Evolutionary conservation across 2,329 filamentous ascomycete genomes (phyloP), one percentile per base, ranked within the genome.

Genomic region (Exophiala phaeomuriformis): DNA sequence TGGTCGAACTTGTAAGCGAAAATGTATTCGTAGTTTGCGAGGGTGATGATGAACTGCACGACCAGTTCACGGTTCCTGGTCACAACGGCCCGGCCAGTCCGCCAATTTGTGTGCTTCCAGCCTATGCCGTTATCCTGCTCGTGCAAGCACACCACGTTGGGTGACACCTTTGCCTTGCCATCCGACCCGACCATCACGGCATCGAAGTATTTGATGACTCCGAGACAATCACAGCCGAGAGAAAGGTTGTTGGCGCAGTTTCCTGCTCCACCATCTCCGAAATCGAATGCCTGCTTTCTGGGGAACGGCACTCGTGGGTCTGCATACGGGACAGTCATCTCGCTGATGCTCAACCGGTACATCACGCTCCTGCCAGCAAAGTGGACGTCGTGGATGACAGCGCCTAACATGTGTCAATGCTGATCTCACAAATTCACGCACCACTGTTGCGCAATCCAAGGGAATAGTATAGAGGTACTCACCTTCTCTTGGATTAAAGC

Each of bases 1-100:
- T 86, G 83, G 65, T 85, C 83, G 71, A 87, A 85, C 44, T 82
- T 78, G 68, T 83, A 87, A 1, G 82, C 82, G 32, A 86, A 75
- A 59, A 87, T 85, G 63, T 86, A 86, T 64, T 86, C 83, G 67
- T 86, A 86, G 68, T 86, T 86, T 4, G 81, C 75, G 3, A 86
- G 80, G 0, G 82, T 86, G 68, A 85, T 84, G 65, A 86, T 86
- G 61, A 78, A 80, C 64, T 86, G 83, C 2, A 86, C 64, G 0
- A 86, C 82, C 2, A 86, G 69, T 64, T 86, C 81, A 29, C 83
- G 75, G 56, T 78, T 81, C n/a, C 84, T 77, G 12, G 78, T 77
- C 4, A 85, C 75, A 0, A 79, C 82, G 1, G 83, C 82, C 8
- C 80, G 73, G 0, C 77, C 78, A 4, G 82, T 84, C 4, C 83